These are phyloP conservation scores for Fonsecaea erecta DNA, from an alignment of 2,329 filamentous ascomycete genomes.

Conservation along the genomic window DNA sequence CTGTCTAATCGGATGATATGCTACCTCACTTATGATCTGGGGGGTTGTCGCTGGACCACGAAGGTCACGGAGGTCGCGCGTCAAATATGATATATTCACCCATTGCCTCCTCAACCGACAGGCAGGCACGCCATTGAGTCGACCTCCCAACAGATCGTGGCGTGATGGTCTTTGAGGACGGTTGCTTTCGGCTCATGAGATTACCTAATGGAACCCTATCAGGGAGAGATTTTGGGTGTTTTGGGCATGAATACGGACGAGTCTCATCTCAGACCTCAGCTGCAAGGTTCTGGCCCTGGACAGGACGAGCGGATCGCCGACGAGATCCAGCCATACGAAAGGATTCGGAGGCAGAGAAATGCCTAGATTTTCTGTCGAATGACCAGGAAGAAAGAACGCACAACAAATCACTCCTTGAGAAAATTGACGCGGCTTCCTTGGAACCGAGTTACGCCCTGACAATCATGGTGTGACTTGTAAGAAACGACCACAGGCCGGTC, in stretches of 20 bases:
- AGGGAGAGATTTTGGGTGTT: not conserved
- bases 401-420: not conserved
- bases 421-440: not conserved
- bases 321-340: not conserved
- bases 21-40: not conserved
- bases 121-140: slow-evolving; percentile 11
- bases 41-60: not conserved
- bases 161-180: not conserved
- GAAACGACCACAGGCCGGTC: not conserved
- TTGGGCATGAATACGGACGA: not conserved
- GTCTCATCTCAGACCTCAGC: not conserved
- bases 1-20: not conserved
- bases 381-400: slow-evolving; percentile 1
- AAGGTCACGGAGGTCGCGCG: not conserved
- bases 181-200: slow-evolving; percentile 2
- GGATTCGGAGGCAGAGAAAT: not conserved
- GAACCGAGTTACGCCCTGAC: not conserved
- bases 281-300: not conserved
- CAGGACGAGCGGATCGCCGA: not conserved
- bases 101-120: not conserved
- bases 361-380: slow-evolving; percentile 1
- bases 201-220: slow-evolving; percentile 7
- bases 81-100: not conserved
- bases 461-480: not conserved
- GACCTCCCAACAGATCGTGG: not conserved